Conservation (phyloP, 345 rosid species). For the Lepidium africanum region DNA sequence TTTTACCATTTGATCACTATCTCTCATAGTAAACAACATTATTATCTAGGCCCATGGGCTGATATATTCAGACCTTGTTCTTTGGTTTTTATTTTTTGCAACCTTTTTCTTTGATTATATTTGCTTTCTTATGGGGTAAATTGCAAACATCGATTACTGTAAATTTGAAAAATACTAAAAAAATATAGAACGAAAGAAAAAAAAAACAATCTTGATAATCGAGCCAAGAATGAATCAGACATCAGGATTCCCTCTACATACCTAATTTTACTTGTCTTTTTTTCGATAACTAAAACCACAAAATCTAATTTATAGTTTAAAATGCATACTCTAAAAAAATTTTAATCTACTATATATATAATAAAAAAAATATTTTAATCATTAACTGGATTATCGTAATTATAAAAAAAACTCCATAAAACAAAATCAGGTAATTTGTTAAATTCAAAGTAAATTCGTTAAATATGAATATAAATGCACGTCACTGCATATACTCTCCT, state of each 20-base stretch:
- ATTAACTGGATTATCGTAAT: too few species aligned
- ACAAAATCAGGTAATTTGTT: neutral
- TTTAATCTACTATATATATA: too few species aligned
- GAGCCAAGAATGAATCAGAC: neutral
- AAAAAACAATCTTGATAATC: neutral
- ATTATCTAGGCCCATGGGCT: slow-evolving; percentile 8
- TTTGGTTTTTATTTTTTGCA: too few species aligned
- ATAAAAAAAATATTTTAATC: too few species aligned
- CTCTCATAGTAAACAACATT: neutral
- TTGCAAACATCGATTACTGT: neutral
- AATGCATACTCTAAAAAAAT: too few species aligned
- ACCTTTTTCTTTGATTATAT: neutral
- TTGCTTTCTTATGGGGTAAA: neutral
- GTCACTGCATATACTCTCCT: too few species aligned
- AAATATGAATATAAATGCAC: too few species aligned
- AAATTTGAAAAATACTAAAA: neutral
- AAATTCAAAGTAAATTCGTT: too few species aligned
- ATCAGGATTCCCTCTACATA: neutral
- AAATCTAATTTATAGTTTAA: too few species aligned
- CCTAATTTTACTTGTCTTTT: neutral
- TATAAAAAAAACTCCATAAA: too few species aligned
- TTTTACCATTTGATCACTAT: too few species aligned
- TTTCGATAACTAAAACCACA: too few species aligned
- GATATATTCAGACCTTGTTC: neutral
- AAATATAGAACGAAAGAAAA: neutral